These are phyloP conservation scores for Tetrastigma voinierianum DNA, from an alignment of 164 flowering plant genomes.

Conservation along the genomic window DNA sequence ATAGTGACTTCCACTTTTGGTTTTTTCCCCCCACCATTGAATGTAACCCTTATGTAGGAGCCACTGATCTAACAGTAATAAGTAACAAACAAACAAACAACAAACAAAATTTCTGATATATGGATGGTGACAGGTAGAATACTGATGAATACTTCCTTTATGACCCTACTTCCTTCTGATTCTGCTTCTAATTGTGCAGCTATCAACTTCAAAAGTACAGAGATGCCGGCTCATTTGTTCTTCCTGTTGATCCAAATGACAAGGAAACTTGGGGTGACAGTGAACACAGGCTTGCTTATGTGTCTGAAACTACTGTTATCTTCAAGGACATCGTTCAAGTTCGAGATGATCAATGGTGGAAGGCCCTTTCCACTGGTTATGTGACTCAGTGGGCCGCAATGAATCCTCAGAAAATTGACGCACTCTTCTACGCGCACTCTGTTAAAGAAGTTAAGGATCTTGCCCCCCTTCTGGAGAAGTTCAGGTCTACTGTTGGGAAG, in stretches of 20 bases:
- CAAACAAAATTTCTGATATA: too few species aligned
- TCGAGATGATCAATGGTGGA: constrained; percentile 98
- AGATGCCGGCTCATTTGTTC: constrained; percentile 84
- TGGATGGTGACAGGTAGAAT: too few species aligned
- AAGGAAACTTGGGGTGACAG: constrained; percentile 99
- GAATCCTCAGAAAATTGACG: constrained; percentile 90
- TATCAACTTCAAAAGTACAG: constrained; percentile 96
- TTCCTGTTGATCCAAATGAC: constrained; percentile 90
- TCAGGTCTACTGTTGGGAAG: constrained; percentile 76
- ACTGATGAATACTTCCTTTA: too few species aligned
- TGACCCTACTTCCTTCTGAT: too few species aligned
- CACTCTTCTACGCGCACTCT: constrained; percentile 89
- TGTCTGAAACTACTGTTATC: constrained; percentile 94
- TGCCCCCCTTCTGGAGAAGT: constrained; percentile 77
- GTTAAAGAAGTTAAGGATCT: constrained; percentile 68
- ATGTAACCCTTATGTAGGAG: not conserved
- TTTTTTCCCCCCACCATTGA: not conserved
- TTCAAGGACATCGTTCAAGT: constrained; percentile 91
- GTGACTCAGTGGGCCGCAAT: constrained; percentile 97
- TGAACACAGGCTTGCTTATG: constrained; percentile 95
- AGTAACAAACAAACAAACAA: too few species aligned
- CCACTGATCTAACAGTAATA: too few species aligned
- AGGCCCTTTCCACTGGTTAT: constrained; percentile 81
- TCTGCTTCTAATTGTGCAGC: constrained; percentile 41
- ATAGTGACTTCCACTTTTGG: not conserved